Evolutionary conservation across 371 early-diverging fungal species (phyloP).

Genomic region (Mucor irregularis): DNA sequence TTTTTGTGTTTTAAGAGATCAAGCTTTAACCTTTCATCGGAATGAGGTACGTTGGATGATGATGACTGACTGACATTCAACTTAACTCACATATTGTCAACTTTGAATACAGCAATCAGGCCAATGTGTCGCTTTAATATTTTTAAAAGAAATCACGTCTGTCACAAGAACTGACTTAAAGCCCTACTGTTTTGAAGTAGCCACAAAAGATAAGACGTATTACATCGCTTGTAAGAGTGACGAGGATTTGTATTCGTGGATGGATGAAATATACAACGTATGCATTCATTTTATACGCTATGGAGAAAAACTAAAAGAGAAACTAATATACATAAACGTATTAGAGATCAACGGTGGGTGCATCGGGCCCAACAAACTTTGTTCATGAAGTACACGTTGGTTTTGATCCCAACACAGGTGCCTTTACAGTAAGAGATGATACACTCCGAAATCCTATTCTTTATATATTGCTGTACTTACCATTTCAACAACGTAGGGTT

Average conservation of each 20-base stretch:
- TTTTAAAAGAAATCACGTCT: slow-evolving; percentile 86
- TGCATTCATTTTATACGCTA: background rate
- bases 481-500: too few species aligned
- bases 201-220: slow-evolving; percentile 86
- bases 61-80: too few species aligned
- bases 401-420: slow-evolving; percentile 91
- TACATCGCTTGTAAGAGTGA: slow-evolving; percentile 92
- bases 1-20: slow-evolving; percentile 86
- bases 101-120: slow-evolving; percentile 46
- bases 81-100: background rate
- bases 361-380: slow-evolving; percentile 93
- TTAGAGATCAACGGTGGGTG: slow-evolving; percentile 62
- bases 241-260: slow-evolving; percentile 97
- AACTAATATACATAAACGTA: background rate
- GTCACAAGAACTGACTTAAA: slow-evolving; percentile 87
- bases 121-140: slow-evolving; percentile 74
- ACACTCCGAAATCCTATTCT: background rate
- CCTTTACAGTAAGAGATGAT: slow-evolving; percentile 78
- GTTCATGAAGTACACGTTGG: slow-evolving; percentile 96
- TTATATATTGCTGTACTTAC: background rate
- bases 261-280: slow-evolving; percentile 93
- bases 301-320: background rate
- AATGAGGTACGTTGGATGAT: slow-evolving; percentile 83
- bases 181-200: slow-evolving; percentile 90
- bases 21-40: slow-evolving; percentile 91